Evolutionary conservation across 2,329 filamentous ascomycete species (phyloP), one percentile per base, ranked within the genome.

Genomic region (Alternaria alternata): DNA sequence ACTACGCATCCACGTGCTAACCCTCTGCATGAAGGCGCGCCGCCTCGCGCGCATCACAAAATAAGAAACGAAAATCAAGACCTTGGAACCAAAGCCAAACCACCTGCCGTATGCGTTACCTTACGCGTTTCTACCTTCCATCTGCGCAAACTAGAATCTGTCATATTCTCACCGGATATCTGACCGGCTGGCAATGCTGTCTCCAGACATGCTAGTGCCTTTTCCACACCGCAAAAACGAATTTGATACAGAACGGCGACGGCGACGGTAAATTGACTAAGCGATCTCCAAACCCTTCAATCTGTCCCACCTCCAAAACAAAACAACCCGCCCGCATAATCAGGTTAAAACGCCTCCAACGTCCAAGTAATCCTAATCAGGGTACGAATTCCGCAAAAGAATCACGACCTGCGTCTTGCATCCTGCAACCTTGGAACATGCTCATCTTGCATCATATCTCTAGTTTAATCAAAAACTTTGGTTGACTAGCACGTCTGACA

Each of bases 41-140:
- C 46, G 20, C 32, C 32, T 49, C 30, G 11, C 12, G 46, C 46
- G 24, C 43, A 12, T 30, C 26, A 24, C 6, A 22, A 36, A 32
- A 49, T n/a, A 24, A 49, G 22, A 49, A 49, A 49, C 11, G 7
- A 24, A 49, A 36, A n/a, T 32, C 32, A 18, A 30, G 9, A 20
- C 32, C 30, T 36, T 38, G 22, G 34, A 36, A 49, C 46, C 22
- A 26, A 38, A 49, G 30, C 46, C 46, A 49, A 49, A 49, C 46
- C 32, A 49, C 46, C 32, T 49, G 46, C 46, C 46, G 46, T 38
- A 38, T 49, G 2, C 20, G 46, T n/a, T 26, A 26, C 46, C 8
- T 8, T 30, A 42, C 16, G 16, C 16, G 28, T 11, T 11, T 30
- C 9, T 38, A 38, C 36, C n/a, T n/a, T 7, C 16, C 7, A 38